These are phyloP conservation scores for Boletus eberwhitei DNA, from an alignment of 768 basidiomycete species.

Conservation along the genomic window DNA sequence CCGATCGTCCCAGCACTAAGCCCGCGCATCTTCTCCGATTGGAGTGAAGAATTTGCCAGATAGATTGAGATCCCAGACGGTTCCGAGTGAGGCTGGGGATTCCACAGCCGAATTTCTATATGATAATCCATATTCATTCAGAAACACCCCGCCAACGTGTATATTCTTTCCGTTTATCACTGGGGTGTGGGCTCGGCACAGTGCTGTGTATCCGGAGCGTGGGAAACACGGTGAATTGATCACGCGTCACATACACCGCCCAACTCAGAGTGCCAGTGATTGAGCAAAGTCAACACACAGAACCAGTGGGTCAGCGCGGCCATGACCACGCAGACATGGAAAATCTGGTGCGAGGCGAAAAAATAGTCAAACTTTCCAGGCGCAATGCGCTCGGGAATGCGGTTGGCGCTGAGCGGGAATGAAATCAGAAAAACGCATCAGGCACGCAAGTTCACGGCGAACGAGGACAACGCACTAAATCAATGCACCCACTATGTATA, in stretches of 20 bases:
- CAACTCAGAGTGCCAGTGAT: slow-evolving; percentile 49
- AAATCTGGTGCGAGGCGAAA: slow-evolving; percentile 85
- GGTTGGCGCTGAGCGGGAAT: slow-evolving; percentile 65
- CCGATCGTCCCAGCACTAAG: slow-evolving; percentile 22
- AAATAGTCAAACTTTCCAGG: slow-evolving; percentile 81
- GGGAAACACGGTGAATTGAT: slow-evolving; percentile 26
- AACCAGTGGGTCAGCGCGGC: slow-evolving; percentile 69
- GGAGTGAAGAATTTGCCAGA: slow-evolving; percentile 8
- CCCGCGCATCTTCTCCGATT: slow-evolving; percentile 15
- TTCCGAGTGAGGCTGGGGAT: slow-evolving; percentile 18
- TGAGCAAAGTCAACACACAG: slow-evolving; percentile 52
- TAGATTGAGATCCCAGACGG: slow-evolving; percentile 18
- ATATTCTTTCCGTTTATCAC: slow-evolving; percentile 27
- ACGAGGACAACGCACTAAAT: slow-evolving; percentile 64
- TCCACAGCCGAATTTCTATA: slow-evolving; percentile 25
- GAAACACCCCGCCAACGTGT: slow-evolving; percentile 29
- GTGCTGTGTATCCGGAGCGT: slow-evolving; percentile 15
- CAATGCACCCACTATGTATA: slow-evolving; percentile 78
- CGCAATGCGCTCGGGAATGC: slow-evolving; percentile 70
- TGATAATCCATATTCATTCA: slow-evolving; percentile 31
- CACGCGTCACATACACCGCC: slow-evolving; percentile 20
- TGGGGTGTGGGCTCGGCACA: slow-evolving; percentile 17
- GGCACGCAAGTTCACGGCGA: slow-evolving; percentile 24
- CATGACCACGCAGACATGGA: slow-evolving; percentile 75
- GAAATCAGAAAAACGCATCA: slow-evolving; percentile 25